phyloP scores from a whole-genome alignment of 805 yeast genomes.

The Pichia cephalocereana region DNA sequence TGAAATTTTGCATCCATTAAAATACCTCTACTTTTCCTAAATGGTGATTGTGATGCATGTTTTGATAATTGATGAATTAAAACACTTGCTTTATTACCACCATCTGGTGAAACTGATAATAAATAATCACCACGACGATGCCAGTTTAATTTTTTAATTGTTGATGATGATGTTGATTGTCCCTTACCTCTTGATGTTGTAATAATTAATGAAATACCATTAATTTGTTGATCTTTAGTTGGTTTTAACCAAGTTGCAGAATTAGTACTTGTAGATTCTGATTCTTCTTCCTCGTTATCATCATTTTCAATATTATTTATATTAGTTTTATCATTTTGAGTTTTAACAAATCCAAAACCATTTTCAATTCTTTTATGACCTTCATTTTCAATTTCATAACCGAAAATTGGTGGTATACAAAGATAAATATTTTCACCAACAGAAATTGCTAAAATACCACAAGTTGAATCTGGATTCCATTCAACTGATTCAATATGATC shows the following conservation, averaged over 20 bases:
- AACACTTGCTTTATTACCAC: conserved; percentile 71
- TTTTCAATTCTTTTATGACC: conserved; percentile 73
- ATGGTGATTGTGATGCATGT: conserved; percentile 93
- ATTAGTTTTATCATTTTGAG: conserved; percentile 22
- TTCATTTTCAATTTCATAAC: conserved; percentile 73
- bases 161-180: conserved; percentile 35
- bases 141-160: conserved; percentile 83
- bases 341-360: conserved; percentile 79
- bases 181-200: conserved; percentile 33
- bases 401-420: conserved; percentile 85
- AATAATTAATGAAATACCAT: conserved; percentile 68
- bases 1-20: conserved; percentile 96
- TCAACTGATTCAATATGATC: conserved; percentile 74
- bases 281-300: conserved; percentile 28
- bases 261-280: conserved; percentile 30
- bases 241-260: conserved; percentile 84
- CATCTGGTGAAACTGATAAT: conserved; percentile 93
- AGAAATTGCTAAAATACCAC: conserved; percentile 76
- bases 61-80: conserved; percentile 90
- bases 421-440: conserved; percentile 76
- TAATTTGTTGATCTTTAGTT: conserved; percentile 42
- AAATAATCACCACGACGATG: conserved; percentile 96
- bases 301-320: conserved; percentile 22
- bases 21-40: conserved; percentile 85
- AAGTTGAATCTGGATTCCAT: conserved; percentile 77